Percentiles rank a stretch among this genome's conserved stretches.
phyloP scores from a whole-genome alignment of 345 rosid species.

The Heritiera fomes region DNA sequence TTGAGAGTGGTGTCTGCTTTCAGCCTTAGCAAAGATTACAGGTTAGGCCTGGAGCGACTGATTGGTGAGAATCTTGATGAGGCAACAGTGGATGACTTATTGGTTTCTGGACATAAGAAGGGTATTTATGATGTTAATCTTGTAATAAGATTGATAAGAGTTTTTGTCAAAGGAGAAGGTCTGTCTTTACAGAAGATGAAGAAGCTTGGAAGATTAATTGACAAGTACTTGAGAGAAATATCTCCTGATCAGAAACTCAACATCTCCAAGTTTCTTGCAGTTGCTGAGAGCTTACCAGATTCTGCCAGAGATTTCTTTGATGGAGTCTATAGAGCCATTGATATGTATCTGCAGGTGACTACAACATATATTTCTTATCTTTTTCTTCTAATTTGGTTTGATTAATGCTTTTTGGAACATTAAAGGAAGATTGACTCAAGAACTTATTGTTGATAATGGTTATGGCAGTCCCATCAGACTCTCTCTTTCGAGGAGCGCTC shows the following conservation, averaged over 20 bases:
- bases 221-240: conserved; percentile 66
- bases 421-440: too few relatives aligned
- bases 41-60: conserved; percentile 55
- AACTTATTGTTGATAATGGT: background rate
- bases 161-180: conserved; percentile 39
- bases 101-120: conserved; percentile 48
- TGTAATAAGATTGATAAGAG: conserved; percentile 55
- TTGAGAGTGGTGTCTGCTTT: conserved; percentile 51
- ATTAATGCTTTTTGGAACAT: background rate
- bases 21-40: conserved; percentile 54
- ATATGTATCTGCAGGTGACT: conserved; percentile 72
- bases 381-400: background rate
- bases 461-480: conserved; percentile 65
- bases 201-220: conserved; percentile 57
- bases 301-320: conserved; percentile 71
- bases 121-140: conserved; percentile 63
- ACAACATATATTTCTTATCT: background rate
- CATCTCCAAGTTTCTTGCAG: conserved; percentile 61
- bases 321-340: conserved; percentile 80
- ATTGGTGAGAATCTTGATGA: conserved; percentile 68
- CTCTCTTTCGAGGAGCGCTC: conserved; percentile 64
- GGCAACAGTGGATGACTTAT: conserved; percentile 74
- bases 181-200: conserved; percentile 32
- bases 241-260: conserved; percentile 73
- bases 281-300: conserved; percentile 76